phyloP scores from a whole-genome alignment of 768 basidiomycete genomes.

The Pisolithus microcarpus region DNA sequence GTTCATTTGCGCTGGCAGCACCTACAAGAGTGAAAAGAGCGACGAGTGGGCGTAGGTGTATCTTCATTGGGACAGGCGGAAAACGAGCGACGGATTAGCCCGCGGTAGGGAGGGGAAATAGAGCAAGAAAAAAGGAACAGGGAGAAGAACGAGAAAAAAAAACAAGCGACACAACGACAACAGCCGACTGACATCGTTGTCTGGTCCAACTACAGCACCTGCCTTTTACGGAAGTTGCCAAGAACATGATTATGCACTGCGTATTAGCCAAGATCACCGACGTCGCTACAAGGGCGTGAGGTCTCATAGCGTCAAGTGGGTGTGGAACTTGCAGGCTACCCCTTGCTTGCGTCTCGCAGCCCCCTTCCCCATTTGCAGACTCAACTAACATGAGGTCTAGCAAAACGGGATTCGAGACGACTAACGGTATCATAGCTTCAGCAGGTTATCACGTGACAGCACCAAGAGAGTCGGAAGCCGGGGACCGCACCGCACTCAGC shows the following conservation, averaged over 20 bases:
- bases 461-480: too few relatives aligned
- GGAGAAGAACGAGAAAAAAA: conserved; percentile 1
- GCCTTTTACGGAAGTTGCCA: conserved; percentile 1
- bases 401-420: too few relatives aligned
- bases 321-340: too few relatives aligned
- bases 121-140: background rate
- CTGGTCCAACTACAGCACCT: background rate
- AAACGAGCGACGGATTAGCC: conserved; percentile 4
- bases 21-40: conserved; percentile 40
- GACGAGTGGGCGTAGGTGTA: conserved; percentile 40
- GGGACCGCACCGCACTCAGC: too few relatives aligned
- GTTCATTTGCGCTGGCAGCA: conserved; percentile 32
- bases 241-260: background rate
- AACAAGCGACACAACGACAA: background rate
- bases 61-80: conserved; percentile 13
- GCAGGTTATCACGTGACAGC: too few relatives aligned
- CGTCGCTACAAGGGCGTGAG: too few relatives aligned
- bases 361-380: too few relatives aligned
- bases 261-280: too few relatives aligned
- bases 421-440: too few relatives aligned
- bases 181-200: background rate
- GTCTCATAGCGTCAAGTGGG: too few relatives aligned
- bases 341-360: too few relatives aligned
- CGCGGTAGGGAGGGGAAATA: background rate
- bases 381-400: too few relatives aligned